Evolutionary conservation across 768 basidiomycete species (phyloP), one percentile per base, ranked within the genome.

Genomic region (Mrakia blollopis): DNA sequence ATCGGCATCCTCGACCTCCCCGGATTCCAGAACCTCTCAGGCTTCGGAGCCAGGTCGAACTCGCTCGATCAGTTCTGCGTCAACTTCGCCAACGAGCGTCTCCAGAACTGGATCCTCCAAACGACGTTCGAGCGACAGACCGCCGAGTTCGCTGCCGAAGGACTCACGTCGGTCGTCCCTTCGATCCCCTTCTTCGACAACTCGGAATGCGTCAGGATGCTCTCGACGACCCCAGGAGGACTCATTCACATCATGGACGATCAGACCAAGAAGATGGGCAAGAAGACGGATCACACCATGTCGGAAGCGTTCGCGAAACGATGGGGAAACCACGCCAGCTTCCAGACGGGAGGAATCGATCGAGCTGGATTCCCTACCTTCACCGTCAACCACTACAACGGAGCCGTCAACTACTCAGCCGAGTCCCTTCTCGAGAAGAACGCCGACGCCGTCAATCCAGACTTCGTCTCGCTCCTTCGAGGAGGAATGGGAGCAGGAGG

Each of bases 211-310:
- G 84, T 98, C 41, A 89, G 93, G 11, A 86, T 99, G 41, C 85
- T 98, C 60, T 91, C 94, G 81, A 91, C 93, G 81, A 86, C 86
- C 74, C 94, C 92, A 1, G 95, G 94, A 14, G 97, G 97, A 2
- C 86, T 99, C 44, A 89, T 98, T 73, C 93, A 96, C 81, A 98
- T 98, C 83, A 93, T 98, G 91, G 95, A 98, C 81, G 96, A 98
- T 82, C 94, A 97, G 83, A 92, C 94, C 1, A 88, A 91, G 18
- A 87, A 92, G 54, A 87, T 88, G 75, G 90, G 89, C 77, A 95
- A 94, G 85, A 94, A 95, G 88, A 95, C 91, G 3, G 93, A 96
- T 80, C 88, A 91, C 73, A 92, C 91, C 0, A 97, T 98, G 93
- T 89, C 95, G 13, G 94, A 97, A 80, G 93, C 95, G 0, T 93